A percentile compares a stretch with the other conserved stretches of the same genome.
These are phyloP conservation scores for Trichaptum fuscoviolaceum DNA, from an alignment of 768 basidiomycete genomes.

Conservation along the genomic window DNA sequence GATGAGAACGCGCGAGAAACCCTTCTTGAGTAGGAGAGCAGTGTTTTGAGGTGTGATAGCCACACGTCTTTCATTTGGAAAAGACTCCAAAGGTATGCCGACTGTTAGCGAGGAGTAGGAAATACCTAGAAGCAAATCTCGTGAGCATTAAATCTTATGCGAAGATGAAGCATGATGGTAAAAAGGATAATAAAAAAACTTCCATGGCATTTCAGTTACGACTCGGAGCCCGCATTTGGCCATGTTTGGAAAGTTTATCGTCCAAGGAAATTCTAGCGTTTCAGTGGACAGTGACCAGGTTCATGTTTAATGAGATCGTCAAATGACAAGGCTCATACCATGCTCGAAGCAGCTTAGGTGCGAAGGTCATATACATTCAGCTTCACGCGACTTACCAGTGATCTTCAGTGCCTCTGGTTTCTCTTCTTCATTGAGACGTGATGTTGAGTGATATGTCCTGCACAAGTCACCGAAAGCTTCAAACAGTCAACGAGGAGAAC, in stretches of 20 bases:
- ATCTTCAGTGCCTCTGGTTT: neutral
- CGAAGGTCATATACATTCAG: neutral
- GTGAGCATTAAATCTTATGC: no score
- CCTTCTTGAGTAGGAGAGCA: slow-evolving; percentile 73
- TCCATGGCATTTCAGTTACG: no score
- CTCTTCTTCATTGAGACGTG: neutral
- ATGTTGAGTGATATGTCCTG: slow-evolving; percentile 2
- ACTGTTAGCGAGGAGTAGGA: slow-evolving; percentile 72
- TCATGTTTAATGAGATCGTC: neutral
- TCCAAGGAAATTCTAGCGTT: no score
- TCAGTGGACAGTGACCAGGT: no score
- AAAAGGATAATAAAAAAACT: no score
- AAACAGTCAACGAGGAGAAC: neutral
- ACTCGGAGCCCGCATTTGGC: no score
- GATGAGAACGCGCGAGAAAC: slow-evolving; percentile 67
- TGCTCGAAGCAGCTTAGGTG: neutral
- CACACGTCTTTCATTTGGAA: slow-evolving; percentile 74
- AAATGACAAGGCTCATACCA: neutral
- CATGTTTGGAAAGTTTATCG: no score
- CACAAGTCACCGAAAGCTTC: neutral
- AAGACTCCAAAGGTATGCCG: slow-evolving; percentile 74
- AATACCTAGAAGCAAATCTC: slow-evolving; percentile 29
- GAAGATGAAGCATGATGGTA: no score
- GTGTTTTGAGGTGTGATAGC: slow-evolving; percentile 79
- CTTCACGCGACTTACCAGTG: neutral